A percentile compares a stretch with the other conserved stretches of the same genome.
Conservation (phyloP, 2,329 filamentous ascomycete genomes). For the Alternaria angustiovoidea region DNA sequence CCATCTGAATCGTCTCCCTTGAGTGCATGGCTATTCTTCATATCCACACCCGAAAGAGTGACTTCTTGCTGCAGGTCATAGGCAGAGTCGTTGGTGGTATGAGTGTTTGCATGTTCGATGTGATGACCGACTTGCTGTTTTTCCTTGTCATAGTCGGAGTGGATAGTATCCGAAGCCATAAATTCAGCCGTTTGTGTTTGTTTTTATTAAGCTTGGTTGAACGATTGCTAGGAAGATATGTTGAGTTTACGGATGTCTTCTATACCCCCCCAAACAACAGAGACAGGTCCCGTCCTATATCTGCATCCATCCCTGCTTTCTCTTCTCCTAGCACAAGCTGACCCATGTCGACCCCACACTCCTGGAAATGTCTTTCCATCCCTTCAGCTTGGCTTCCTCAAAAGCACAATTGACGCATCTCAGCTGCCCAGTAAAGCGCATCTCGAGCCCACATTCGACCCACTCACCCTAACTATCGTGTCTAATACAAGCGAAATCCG, state of each 20-base stretch:
- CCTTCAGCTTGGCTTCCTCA: constrained; percentile 11
- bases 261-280: not conserved
- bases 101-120: constrained; percentile 35
- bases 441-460: constrained; percentile 3
- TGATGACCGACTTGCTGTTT: constrained; percentile 35
- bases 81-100: constrained; percentile 22
- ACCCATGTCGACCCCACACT: constrained; percentile 5
- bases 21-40: constrained; percentile 46
- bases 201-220: too few species aligned
- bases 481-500: constrained; percentile 23
- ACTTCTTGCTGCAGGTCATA: constrained; percentile 36
- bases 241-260: not conserved
- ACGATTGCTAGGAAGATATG: not conserved
- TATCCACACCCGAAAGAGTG: constrained; percentile 43
- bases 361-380: constrained; percentile 13
- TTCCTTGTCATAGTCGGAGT: constrained; percentile 27
- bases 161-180: constrained; percentile 6
- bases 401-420: constrained; percentile 3
- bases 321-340: not conserved
- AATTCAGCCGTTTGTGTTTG: not conserved
- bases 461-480: constrained; percentile 7
- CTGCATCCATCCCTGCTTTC: not conserved
- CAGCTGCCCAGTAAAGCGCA: constrained; percentile 3
- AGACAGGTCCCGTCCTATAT: not conserved
- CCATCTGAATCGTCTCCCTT: constrained; percentile 54